These are phyloP conservation scores for Discostella stelligeroides DNA, from an alignment of 108 stramenopile genomes.

Conservation along the genomic window DNA sequence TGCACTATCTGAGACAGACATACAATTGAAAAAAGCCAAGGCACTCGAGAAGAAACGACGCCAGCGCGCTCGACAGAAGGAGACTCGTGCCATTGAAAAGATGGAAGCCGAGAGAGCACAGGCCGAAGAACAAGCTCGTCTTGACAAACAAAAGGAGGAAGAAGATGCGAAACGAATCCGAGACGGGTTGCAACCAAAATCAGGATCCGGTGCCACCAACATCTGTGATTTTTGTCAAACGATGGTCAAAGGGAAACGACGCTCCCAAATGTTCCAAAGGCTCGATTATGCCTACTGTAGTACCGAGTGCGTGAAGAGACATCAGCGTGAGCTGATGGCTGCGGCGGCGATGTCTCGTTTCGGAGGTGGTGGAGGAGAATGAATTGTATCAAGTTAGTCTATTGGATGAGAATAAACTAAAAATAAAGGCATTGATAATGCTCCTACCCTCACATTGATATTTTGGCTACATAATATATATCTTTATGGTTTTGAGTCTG, in stretches of 20 bases:
- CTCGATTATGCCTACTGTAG: conserved; percentile 84
- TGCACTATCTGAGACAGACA: conserved; percentile 59
- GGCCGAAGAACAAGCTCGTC: conserved; percentile 29
- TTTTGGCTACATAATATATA: too few relatives aligned
- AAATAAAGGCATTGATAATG: too few relatives aligned
- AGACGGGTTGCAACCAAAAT: conserved; percentile 53
- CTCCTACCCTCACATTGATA: too few relatives aligned
- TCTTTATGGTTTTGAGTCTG: too few relatives aligned
- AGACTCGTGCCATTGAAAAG: conserved; percentile 69
- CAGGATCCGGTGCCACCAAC: conserved; percentile 46
- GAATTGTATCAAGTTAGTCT: too few relatives aligned
- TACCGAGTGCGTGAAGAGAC: conserved; percentile 83
- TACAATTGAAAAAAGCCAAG: conserved; percentile 67
- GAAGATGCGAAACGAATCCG: conserved; percentile 53
- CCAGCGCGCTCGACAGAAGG: conserved; percentile 81
- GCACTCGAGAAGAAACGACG: conserved; percentile 81
- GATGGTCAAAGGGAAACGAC: conserved; percentile 58
- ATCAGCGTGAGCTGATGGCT: conserved; percentile 89
- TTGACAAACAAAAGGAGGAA: conserved; percentile 37
- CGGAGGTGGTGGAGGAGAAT: conserved; percentile 11
- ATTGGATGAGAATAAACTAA: too few relatives aligned
- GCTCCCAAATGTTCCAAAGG: conserved; percentile 75
- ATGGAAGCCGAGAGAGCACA: conserved; percentile 41
- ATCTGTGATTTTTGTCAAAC: conserved; percentile 83
- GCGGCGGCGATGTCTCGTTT: conserved; percentile 79